These are phyloP conservation scores for Luzula sylvatica DNA, from an alignment of 176 grass and related monocot genomes.

Conservation along the genomic window DNA sequence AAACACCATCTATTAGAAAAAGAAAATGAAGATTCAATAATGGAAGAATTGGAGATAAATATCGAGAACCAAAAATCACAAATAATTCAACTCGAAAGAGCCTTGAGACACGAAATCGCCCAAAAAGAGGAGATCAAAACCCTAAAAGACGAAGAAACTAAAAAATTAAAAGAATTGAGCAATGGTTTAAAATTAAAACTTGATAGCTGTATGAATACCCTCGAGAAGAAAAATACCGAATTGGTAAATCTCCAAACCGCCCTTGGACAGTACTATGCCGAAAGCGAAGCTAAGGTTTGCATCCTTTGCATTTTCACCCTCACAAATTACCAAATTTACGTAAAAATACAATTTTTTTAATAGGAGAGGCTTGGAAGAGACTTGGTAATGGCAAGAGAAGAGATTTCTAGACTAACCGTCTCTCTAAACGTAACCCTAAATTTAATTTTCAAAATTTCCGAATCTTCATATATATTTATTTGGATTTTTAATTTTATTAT, in stretches of 20 bases:
- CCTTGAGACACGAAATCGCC: slow-evolving; percentile 49
- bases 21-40: slow-evolving; percentile 93
- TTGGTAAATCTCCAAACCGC: slow-evolving; percentile 94
- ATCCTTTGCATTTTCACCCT: background rate
- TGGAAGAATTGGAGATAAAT: slow-evolving; percentile 56
- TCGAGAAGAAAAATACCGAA: slow-evolving; percentile 83
- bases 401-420: slow-evolving; percentile 61
- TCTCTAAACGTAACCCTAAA: slow-evolving; percentile 57
- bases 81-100: slow-evolving; percentile 73
- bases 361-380: slow-evolving; percentile 85
- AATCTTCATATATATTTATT: slow-evolving; percentile 5
- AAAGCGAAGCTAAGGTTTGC: slow-evolving; percentile 92
- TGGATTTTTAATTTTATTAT: background rate
- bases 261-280: slow-evolving; percentile 98
- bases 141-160: slow-evolving; percentile 45
- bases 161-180: slow-evolving; percentile 69
- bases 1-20: slow-evolving; percentile 96
- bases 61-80: slow-evolving; percentile 61
- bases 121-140: slow-evolving; percentile 66
- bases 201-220: slow-evolving; percentile 51
- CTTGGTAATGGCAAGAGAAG: slow-evolving; percentile 71
- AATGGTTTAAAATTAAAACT: slow-evolving; percentile 71
- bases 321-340: background rate
- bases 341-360: too few relatives aligned
- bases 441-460: slow-evolving; percentile 11